Evolutionary conservation across 371 early-diverging fungal species (phyloP).

Genomic region (Mortierella sp.): DNA sequence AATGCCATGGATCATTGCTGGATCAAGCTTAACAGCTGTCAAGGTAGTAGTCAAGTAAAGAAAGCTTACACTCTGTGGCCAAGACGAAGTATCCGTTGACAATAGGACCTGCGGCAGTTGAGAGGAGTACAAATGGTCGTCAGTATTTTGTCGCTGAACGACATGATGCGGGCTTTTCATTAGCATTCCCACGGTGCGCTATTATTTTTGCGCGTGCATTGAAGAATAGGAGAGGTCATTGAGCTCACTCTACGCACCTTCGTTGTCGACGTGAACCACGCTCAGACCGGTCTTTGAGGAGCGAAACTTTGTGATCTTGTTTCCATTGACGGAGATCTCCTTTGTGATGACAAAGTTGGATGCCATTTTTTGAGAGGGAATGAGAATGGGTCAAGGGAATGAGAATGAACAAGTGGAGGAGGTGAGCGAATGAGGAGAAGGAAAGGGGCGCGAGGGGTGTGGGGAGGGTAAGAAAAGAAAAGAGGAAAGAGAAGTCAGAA

Average conservation of each 20-base stretch:
- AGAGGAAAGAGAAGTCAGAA: not conserved
- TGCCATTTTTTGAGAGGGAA: constrained; percentile 23
- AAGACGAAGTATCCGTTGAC: constrained; percentile 77
- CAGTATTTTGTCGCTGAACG: not conserved
- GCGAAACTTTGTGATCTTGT: constrained; percentile 68
- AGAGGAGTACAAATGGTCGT: not conserved
- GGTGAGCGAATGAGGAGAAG: not conserved
- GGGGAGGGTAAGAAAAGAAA: not conserved
- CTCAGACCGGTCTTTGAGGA: constrained; percentile 72
- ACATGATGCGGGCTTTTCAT: not conserved
- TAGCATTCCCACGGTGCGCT: not conserved
- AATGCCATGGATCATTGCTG: not conserved
- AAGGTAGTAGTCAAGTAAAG: not conserved
- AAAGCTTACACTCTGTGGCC: constrained; percentile 73
- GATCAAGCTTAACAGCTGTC: not conserved
- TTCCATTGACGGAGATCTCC: constrained; percentile 46
- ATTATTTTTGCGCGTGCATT: not conserved
- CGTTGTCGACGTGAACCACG: constrained; percentile 72
- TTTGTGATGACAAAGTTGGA: constrained; percentile 49
- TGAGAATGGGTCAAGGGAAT: not conserved
- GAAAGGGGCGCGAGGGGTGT: not conserved
- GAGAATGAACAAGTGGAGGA: not conserved
- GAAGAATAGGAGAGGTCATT: not conserved
- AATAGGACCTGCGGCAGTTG: constrained; percentile 64
- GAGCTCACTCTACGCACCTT: constrained; percentile 60